Evolutionary conservation across 73 alveolate genomes (phyloP), one percentile per base, ranked within the genome.

Genomic region (Halteria grandinella): DNA sequence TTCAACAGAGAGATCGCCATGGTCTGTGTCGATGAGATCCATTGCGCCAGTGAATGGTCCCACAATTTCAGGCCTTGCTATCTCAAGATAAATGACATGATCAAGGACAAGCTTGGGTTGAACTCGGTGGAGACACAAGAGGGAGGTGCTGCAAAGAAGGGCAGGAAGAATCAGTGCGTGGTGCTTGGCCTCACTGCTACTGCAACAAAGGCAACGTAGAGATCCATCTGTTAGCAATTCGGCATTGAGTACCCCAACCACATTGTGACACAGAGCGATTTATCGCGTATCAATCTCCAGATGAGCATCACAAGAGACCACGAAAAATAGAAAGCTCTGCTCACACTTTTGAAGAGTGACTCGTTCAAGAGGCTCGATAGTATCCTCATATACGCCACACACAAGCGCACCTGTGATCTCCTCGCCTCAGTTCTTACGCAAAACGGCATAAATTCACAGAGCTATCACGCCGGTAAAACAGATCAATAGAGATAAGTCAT

Each of bases 11-110:
- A 87, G 55, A 94, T 96, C 29, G 73, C 95, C 33, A 75, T 92
- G 66, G 94, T 95, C 25, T 90, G 98, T 44, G 88, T 96, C 5
- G 99, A 96, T 78, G 98, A 96, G 47, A 96, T 97, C 48, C 97
- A 89, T 53, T 94, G 97, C 73, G 91, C 95, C 5, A 87, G 97
- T 34, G 93, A 91, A 60, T 80, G 90, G 86, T 90, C 98, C 18
- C 94, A 89, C 59, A 90, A 95, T 50, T 94, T 94, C 87, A 88
- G 99, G 59, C 95, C 94, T 57, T 85, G 97, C 21, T 96, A 92
- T 76, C 72, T 96, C 33, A 84, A 81, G 23, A 55, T 94, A 1
- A 79, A 88, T 33, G 93, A 93, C 63, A 57, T 92, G 69, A 80
- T 92, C 12, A 41, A 78, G 41, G 82, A 81, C 49, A 88, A 85